A percentile compares a stretch with the other conserved stretches of the same genome.
These are phyloP conservation scores for Wickerhamomyces mucosus DNA, from an alignment of 805 yeast species.

Conservation along the genomic window DNA sequence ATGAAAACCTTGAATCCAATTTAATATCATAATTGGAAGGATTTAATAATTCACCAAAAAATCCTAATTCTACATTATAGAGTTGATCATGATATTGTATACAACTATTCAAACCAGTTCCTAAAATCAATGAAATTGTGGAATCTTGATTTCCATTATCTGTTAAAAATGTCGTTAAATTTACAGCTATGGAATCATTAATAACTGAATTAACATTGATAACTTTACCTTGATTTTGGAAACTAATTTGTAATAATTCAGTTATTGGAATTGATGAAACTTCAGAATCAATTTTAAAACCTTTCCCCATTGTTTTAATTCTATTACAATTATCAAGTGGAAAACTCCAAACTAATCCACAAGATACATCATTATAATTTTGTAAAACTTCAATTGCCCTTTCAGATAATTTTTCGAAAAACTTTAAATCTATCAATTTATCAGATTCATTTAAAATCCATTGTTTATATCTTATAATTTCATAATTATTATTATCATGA, in stretches of 20 bases:
- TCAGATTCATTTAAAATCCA: conserved; percentile 14
- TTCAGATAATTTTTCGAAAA: conserved; percentile 30
- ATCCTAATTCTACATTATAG: conserved; percentile 45
- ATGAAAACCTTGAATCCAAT: conserved; percentile 25
- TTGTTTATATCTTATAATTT: conserved; percentile 1
- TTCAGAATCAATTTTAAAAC: conserved; percentile 36
- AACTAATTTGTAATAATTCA: conserved; percentile 27
- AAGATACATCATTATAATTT: conserved; percentile 4
- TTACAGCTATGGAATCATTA: conserved; percentile 62
- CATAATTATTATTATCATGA: not conserved
- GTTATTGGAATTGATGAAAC: conserved; percentile 33
- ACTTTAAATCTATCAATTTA: conserved; percentile 31
- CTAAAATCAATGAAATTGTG: conserved; percentile 48
- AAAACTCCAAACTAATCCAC: conserved; percentile 51
- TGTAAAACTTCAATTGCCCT: conserved; percentile 11
- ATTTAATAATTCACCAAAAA: conserved; percentile 35
- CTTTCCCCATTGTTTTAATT: conserved; percentile 51
- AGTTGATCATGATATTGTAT: conserved; percentile 25
- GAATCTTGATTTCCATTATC: conserved; percentile 20
- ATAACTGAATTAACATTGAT: conserved; percentile 37
- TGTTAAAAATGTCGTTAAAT: conserved; percentile 39
- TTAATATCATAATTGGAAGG: conserved; percentile 31
- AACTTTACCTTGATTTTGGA: conserved; percentile 17
- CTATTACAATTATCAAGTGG: conserved; percentile 34
- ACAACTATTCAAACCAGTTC: conserved; percentile 58